Evolutionary conservation across 176 grass and related monocot genomes (phyloP).

Genomic region (Juncus inflexus): DNA sequence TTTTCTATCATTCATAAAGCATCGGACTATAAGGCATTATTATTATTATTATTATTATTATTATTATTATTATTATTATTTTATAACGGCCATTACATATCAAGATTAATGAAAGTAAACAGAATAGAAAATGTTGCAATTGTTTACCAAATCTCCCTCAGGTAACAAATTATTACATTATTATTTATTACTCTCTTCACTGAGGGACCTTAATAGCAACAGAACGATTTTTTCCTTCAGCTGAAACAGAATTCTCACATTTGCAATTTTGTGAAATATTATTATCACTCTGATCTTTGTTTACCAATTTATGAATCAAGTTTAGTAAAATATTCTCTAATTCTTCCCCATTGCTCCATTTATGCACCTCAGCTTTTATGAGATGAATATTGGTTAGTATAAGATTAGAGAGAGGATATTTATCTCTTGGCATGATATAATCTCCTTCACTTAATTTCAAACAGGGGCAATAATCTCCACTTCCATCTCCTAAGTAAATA

Average conservation of each 20-base stretch:
- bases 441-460: slow-evolving; percentile 63
- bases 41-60: too few relatives aligned
- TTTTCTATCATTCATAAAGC: too few relatives aligned
- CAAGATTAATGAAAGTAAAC: too few relatives aligned
- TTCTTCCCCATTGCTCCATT: slow-evolving; percentile 46
- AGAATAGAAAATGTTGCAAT: too few relatives aligned
- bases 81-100: too few relatives aligned
- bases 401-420: slow-evolving; percentile 58
- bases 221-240: slow-evolving; percentile 30
- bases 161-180: too few relatives aligned
- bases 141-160: too few relatives aligned
- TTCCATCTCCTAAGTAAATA: slow-evolving; percentile 72
- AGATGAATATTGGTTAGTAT: slow-evolving; percentile 47
- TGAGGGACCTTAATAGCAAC: slow-evolving; percentile 47
- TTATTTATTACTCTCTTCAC: slow-evolving; percentile 17
- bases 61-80: too few relatives aligned
- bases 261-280: slow-evolving; percentile 35
- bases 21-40: too few relatives aligned
- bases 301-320: slow-evolving; percentile 41
- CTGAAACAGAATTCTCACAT: slow-evolving; percentile 39
- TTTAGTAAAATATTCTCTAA: slow-evolving; percentile 42
- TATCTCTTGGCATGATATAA: slow-evolving; percentile 74
- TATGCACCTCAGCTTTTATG: slow-evolving; percentile 58
- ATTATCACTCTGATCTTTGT: slow-evolving; percentile 10
- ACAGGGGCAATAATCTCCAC: slow-evolving; percentile 70